phyloP scores from a whole-genome alignment of 441 rosid species.

The Metrosideros polymorpha region DNA sequence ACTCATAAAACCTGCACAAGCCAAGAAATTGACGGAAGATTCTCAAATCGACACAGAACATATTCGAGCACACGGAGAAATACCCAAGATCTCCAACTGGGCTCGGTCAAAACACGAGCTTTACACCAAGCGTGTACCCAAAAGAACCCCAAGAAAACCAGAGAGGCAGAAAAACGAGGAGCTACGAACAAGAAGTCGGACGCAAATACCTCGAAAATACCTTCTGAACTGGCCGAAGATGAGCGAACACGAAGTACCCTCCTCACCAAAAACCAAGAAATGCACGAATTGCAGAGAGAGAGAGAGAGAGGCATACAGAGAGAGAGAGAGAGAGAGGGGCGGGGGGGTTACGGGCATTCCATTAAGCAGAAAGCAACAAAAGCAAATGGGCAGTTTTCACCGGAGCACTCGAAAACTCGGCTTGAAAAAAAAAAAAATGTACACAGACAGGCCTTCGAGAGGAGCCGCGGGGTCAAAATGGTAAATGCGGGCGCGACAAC shows the following conservation, averaged over 20 bases:
- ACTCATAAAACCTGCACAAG: background rate
- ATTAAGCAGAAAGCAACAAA: conserved; percentile 52
- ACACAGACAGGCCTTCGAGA: background rate
- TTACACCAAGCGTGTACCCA: background rate
- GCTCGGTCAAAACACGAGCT: background rate
- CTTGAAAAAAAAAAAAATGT: background rate
- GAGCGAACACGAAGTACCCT: background rate
- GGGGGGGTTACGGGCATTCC: conserved; percentile 63
- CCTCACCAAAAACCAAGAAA: background rate
- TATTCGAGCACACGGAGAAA: background rate
- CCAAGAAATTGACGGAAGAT: background rate
- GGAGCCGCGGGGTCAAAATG: background rate
- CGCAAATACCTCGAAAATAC: background rate
- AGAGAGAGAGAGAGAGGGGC: conserved; percentile 16
- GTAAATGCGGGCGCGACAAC: background rate
- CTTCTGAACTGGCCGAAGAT: background rate
- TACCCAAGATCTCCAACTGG: background rate
- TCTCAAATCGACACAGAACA: background rate
- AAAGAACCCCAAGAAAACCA: background rate
- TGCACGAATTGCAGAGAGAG: conserved; percentile 6
- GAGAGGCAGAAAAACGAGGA: background rate
- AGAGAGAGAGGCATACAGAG: conserved; percentile 7
- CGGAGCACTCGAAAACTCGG: conserved; percentile 7
- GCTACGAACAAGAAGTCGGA: no score
- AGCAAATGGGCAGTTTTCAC: conserved; percentile 10